Conservation (phyloP, 805 yeast species). For the Lipomyces kockii region DNA sequence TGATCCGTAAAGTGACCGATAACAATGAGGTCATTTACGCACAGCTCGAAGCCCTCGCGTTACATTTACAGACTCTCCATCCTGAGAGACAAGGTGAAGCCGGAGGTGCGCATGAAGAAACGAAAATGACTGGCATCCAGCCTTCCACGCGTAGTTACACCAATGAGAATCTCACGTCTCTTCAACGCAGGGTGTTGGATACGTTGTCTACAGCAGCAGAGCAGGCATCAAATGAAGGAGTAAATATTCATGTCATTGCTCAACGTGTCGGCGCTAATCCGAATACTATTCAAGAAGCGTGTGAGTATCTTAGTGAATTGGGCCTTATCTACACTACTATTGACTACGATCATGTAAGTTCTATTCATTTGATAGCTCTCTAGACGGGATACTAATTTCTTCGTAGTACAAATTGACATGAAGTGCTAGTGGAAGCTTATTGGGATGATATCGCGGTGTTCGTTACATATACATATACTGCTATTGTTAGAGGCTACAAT, state of each 20-base stretch:
- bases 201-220: conserved; percentile 13
- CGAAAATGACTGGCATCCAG: conserved; percentile 5
- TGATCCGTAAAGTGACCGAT: conserved; percentile 56
- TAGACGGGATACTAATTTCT: neutral
- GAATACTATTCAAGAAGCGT: conserved; percentile 6
- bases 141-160: conserved; percentile 12
- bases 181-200: conserved; percentile 29
- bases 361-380: neutral
- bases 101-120: neutral
- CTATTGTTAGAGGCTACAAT: too few relatives aligned
- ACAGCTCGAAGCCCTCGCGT: conserved; percentile 54
- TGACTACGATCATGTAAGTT: conserved; percentile 34
- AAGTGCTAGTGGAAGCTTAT: neutral
- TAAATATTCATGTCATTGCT: conserved; percentile 27
- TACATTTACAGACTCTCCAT: conserved; percentile 21
- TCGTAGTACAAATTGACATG: conserved; percentile 10
- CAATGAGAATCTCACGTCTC: conserved; percentile 26
- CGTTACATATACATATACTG: neutral
- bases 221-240: conserved; percentile 30
- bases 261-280: conserved; percentile 10
- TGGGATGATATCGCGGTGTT: neutral
- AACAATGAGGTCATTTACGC: conserved; percentile 67
- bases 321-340: conserved; percentile 34
- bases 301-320: conserved; percentile 27
- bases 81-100: neutral